phyloP scores from a whole-genome alignment of 768 basidiomycete genomes.

The Russula lepida region DNA sequence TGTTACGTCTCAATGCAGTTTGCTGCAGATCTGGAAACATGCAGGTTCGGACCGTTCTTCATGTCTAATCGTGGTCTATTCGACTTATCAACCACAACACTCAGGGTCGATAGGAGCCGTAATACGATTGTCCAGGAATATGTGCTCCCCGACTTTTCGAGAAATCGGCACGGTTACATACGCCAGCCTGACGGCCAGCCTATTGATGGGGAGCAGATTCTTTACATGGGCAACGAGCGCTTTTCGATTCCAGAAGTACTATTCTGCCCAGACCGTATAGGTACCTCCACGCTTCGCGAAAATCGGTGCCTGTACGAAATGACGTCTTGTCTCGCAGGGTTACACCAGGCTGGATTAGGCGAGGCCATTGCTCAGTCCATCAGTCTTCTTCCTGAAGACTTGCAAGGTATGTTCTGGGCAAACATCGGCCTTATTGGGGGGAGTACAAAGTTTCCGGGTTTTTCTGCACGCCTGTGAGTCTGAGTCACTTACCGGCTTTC shows the following conservation, averaged over 20 bases:
- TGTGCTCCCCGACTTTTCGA: conserved; percentile 79
- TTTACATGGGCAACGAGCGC: conserved; percentile 86
- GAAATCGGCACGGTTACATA: conserved; percentile 51
- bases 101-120: conserved; percentile 43
- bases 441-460: conserved; percentile 63
- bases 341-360: conserved; percentile 75
- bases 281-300: conserved; percentile 31
- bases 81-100: conserved; percentile 5
- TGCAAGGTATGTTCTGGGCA: conserved; percentile 92
- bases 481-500: conserved; percentile 33
- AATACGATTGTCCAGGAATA: conserved; percentile 82
- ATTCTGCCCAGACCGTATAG: conserved; percentile 86
- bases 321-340: conserved; percentile 35
- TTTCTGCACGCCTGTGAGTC: conserved; percentile 70
- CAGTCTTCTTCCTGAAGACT: conserved; percentile 61
- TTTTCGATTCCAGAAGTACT: conserved; percentile 90
- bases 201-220: conserved; percentile 53
- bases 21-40: conserved; percentile 62
- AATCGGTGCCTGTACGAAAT: neutral
- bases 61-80: conserved; percentile 1
- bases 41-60: conserved; percentile 48
- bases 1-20: conserved; percentile 79
- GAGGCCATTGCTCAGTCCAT: conserved; percentile 72
- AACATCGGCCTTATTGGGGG: conserved; percentile 91
- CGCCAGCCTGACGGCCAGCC: conserved; percentile 45